Base-by-base conservation (phyloP, 208 protist genomes). In the Wallacemonas collosoma region DNA sequence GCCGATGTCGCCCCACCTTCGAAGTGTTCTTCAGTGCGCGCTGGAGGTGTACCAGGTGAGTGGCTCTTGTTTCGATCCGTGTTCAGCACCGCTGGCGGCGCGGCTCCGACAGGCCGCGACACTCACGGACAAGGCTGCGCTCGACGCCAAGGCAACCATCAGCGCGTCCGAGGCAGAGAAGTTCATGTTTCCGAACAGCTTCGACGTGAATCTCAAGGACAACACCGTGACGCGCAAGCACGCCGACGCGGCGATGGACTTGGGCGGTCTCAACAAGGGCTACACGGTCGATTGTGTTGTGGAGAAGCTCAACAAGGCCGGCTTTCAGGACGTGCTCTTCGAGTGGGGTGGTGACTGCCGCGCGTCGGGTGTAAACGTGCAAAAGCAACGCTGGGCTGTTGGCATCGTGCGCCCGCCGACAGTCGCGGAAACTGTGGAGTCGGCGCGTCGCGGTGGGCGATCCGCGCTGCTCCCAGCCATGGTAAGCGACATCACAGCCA, bases 261-360 rank as follows among this genome's bases (percentile, higher is more conserved):
- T 88, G 9, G 79, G 83, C 65, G 83, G 83, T 55, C 45, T 88
- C 35, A 77, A 71, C 64, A 88, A 88, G 55, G 83, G 83, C 47
- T 85, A 81, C 63, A 85, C 77, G 26, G 71, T 88, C 3, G 83
- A 88, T 60, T 73, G 57, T 48, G 77, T 85, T 7, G 80, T 85
- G 48, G 80, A 88, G 5, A 53, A 72, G 36, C 80, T 88, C 39
- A 82, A 77, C 63, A 68, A 61, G 36, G 73, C 66, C 17, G 83
- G 83, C 38, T 60, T 81, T 35, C 0, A n/a, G 4, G 65, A 88
- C 47, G 73, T 79, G 36, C 45, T 88, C 35, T 82, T 88, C 74
- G 80, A 88, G 57, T 88, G 83, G 83, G 83, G 83, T 17, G 83
- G 83, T 54, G 83, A 88, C 56, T 76, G 68, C 56, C 74, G 79